Evolutionary conservation across 768 basidiomycete species (phyloP), one percentile per base, ranked within the genome.

Genomic region (Grammothele lineata): DNA sequence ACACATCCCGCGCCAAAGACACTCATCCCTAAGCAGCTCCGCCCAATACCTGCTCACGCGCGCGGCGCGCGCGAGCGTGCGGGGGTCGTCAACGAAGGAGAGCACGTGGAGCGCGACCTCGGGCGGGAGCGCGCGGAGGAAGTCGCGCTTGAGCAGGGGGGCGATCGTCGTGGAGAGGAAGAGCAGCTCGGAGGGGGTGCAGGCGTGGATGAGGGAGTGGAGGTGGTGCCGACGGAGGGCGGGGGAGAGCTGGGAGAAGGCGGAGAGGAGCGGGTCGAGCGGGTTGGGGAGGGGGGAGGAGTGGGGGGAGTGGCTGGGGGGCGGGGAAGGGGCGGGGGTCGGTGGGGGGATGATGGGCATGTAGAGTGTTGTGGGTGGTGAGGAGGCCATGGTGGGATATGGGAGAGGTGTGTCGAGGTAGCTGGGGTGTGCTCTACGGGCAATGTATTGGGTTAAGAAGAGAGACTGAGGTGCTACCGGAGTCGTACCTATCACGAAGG

Each of bases 1-100:
- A 58, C 85, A 92, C 80, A 95, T 79, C 10, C 72, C 57, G 63
- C 79, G 82, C 94, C 93, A 97, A 10, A 89, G 70, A 53, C 70
- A 75, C 54, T 94, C 90, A 57, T 92, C 92, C 37, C 73, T 66
- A 6, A 84, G 72, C 5, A 96, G 73, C 14, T 62, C 66, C 12
- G 74, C 66, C 94, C 94, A 97, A 40, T 74, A 72, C 43, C 71
- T 69, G 55, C 83, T 85, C 23, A 94, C 93, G 26, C 76, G 73
- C 33, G 76, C 71, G 0, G 85, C 85, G 10, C 88, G 70, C 0
- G 80, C 71, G 9, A 96, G 79, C 0, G 85, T 83, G 35, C 69
- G 68, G 0, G 87, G 83, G 37, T 91, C 85, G 46, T 91, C 81
- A 35, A 95, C 71, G 62, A 83, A 93, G 46, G 74, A 65, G 27